These are phyloP conservation scores for Emericellopsis cladophorae DNA, from an alignment of 2,329 filamentous ascomycete species.

Conservation along the genomic window DNA sequence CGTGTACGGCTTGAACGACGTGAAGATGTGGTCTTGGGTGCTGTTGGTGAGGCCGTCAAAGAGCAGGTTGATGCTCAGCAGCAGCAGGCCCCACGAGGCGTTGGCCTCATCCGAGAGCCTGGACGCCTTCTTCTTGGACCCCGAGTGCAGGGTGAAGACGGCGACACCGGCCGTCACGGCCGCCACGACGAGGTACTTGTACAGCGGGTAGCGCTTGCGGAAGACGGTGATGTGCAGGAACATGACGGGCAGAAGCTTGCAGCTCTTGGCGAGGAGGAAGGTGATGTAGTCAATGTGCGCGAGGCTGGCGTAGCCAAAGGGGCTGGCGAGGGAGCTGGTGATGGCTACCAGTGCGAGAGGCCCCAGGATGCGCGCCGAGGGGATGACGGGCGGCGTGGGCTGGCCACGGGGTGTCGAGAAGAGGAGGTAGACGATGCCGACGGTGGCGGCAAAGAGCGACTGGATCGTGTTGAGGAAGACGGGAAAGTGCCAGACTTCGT, in stretches of 20 bases:
- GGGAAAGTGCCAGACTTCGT: conserved; percentile 80
- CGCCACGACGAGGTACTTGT: conserved; percentile 91
- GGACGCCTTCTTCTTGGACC: conserved; percentile 31
- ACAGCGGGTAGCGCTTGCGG: conserved; percentile 76
- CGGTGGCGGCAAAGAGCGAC: conserved; percentile 73
- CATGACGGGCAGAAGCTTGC: conserved; percentile 99
- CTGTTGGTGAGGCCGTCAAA: conserved; percentile 95
- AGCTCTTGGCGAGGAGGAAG: conserved; percentile 92
- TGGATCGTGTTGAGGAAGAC: conserved; percentile 96
- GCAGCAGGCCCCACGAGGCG: conserved; percentile 65
- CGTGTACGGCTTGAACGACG: conserved; percentile 63
- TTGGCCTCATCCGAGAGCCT: conserved; percentile 36
- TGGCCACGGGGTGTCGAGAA: conserved; percentile 38
- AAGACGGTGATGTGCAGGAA: conserved; percentile 89
- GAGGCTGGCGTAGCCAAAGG: conserved; percentile 87
- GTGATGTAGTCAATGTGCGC: conserved; percentile 96
- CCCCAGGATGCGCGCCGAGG: conserved; percentile 57
- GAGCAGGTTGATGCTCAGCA: conserved; percentile 80
- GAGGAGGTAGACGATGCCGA: conserved; percentile 70
- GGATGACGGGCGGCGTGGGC: conserved; percentile 56
- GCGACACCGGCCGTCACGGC: conserved; percentile 88
- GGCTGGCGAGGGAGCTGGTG: conserved; percentile 80
- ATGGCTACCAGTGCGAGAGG: conserved; percentile 78
- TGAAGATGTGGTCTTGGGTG: conserved; percentile 91
- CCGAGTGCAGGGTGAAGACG: conserved; percentile 82